Evolutionary conservation across 768 basidiomycete genomes (phyloP).

Genomic region (Russula emetica): DNA sequence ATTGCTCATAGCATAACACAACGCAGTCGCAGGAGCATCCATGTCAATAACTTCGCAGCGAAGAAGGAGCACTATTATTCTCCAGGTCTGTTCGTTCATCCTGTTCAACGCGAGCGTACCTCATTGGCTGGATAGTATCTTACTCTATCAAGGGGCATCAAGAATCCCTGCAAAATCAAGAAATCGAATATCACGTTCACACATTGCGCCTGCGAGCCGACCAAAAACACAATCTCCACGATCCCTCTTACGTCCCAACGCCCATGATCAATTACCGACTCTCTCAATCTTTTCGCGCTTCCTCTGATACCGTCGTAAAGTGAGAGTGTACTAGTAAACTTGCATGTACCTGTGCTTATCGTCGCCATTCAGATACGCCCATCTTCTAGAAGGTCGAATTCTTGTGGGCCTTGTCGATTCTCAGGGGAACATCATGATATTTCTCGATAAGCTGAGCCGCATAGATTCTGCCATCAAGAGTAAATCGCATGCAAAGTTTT

Average conservation of each 20-base stretch:
- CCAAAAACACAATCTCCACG: slow-evolving; percentile 19
- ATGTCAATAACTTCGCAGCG: slow-evolving; percentile 1
- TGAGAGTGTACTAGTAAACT: neutral
- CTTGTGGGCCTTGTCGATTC: slow-evolving; percentile 19
- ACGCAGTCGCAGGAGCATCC: slow-evolving; percentile 4
- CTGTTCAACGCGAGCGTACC: neutral
- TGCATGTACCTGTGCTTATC: neutral
- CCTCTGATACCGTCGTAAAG: slow-evolving; percentile 12
- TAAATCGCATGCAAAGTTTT: slow-evolving; percentile 8
- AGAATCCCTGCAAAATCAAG: slow-evolving; percentile 17
- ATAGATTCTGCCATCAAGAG: slow-evolving; percentile 14
- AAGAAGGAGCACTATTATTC: slow-evolving; percentile 12
- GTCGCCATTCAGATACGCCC: slow-evolving; percentile 11
- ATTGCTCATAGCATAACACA: neutral
- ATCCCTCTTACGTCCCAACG: slow-evolving; percentile 19
- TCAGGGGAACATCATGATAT: slow-evolving; percentile 17
- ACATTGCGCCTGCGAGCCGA: slow-evolving; percentile 16
- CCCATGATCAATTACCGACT: slow-evolving; percentile 12
- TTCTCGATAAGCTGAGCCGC: slow-evolving; percentile 14
- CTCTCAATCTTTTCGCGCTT: slow-evolving; percentile 14
- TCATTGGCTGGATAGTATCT: neutral
- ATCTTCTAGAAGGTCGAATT: slow-evolving; percentile 21
- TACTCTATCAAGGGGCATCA: slow-evolving; percentile 17
- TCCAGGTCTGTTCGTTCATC: slow-evolving; percentile 3
- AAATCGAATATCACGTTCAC: slow-evolving; percentile 15